Evolutionary conservation across 768 basidiomycete species (phyloP), one percentile per base, ranked within the genome.

Genomic region (Boletus eberwhitei): DNA sequence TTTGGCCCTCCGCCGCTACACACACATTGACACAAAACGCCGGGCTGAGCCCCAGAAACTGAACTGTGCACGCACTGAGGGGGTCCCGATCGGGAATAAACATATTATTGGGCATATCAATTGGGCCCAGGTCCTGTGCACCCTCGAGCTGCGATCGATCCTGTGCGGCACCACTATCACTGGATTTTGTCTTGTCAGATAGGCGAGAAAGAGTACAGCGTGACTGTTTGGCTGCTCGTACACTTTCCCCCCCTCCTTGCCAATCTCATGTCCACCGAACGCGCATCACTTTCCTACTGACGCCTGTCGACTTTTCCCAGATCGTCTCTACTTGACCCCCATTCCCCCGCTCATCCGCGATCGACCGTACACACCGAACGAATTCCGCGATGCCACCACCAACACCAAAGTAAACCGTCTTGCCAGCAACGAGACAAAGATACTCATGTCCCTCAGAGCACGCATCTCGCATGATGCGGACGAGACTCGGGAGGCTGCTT

Each of bases 351-450:
- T 50, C 51, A 3, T 50, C 51, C 1, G 29, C 38, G 4, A 24
- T 38, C 19, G 59, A 52, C 36, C 42, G 64, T 0, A 93, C 79
- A 7, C 76, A 77, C 26, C 72, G 65, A n/a, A 83, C 68, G 61
- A 96, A 96, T 55, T 86, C 89, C 13, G 79, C 70, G 26, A 95
- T 74, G 8, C 94, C 91, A 0, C 96, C 95, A 1, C 94, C 95
- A 5, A 98, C 93, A 8, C 96, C 96, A 68, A 98, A 98, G 68
- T 98, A 98, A 19, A 98, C 71, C 14, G 93, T 80, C 70, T 98
- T 98, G 2, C 90, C 91, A 2, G 93, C 94, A 3, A 97, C 87
- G 9, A 97, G 80, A 60, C 87, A 91, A 7, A 77, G 42, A 58
- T 68, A 71, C 7, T 19, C 39, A 13, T 56, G 42, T n/a, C 32